These are phyloP conservation scores for Fraxinus albicans DNA, from an alignment of 305 asterid species.

Conservation along the genomic window DNA sequence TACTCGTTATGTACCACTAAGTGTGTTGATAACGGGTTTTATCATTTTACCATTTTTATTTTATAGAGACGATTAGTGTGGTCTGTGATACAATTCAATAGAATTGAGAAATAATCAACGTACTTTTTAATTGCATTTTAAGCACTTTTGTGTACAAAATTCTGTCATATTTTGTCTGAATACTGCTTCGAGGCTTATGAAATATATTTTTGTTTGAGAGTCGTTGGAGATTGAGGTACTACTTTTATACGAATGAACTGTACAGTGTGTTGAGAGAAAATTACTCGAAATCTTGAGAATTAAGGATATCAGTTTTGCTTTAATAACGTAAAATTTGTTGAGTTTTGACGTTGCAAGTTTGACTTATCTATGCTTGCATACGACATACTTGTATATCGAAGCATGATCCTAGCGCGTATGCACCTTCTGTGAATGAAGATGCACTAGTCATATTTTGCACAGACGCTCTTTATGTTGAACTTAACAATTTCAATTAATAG, in stretches of 20 bases:
- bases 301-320: background rate
- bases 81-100: background rate
- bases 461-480: no score
- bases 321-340: background rate
- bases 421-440: no score
- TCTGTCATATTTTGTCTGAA: background rate
- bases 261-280: no score
- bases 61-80: background rate
- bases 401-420: background rate
- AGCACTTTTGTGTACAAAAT: background rate
- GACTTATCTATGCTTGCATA: background rate
- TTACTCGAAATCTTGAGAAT: background rate
- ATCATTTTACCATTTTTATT: background rate
- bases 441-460: no score
- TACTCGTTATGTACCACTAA: background rate
- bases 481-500: no score
- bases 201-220: background rate
- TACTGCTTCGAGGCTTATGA: background rate
- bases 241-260: background rate
- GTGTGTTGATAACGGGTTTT: background rate
- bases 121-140: background rate
- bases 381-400: no score
- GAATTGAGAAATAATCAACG: no score
- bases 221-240: background rate
- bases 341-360: background rate